phyloP scores from a whole-genome alignment of 257 asterid genomes.

The Plectranthus barbatus region DNA sequence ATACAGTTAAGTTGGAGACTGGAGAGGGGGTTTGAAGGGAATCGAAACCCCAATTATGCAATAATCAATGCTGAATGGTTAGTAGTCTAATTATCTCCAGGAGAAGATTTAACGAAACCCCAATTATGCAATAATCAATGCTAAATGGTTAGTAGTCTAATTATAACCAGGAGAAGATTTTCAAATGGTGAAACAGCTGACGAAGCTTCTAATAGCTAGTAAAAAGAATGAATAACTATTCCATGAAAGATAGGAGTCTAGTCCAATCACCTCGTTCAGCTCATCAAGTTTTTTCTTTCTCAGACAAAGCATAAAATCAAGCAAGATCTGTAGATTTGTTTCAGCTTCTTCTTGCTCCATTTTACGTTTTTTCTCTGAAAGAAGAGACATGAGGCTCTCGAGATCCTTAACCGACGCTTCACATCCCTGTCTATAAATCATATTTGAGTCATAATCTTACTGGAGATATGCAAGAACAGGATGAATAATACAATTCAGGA shows the following conservation, averaged over 20 bases:
- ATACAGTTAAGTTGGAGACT: background rate
- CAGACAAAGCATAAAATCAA: conserved; percentile 63
- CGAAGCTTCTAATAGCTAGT: background rate
- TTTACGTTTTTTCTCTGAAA: conserved; percentile 74
- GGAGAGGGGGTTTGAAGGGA: background rate
- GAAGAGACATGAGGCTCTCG: conserved; percentile 59
- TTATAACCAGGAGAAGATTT: background rate
- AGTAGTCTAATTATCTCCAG: background rate
- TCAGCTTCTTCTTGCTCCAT: conserved; percentile 97
- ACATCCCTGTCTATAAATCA: conserved; percentile 78
- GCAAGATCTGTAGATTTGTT: conserved; percentile 67
- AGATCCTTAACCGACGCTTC: conserved; percentile 75
- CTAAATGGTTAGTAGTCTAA: background rate
- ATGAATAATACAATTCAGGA: background rate
- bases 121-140: no score
- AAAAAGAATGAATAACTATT: background rate
- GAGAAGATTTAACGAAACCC: background rate
- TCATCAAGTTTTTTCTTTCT: conserved; percentile 75
- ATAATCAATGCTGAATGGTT: background rate
- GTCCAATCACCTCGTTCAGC: conserved; percentile 70
- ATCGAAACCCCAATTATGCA: no score
- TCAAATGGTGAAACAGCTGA: background rate
- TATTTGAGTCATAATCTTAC: conserved; percentile 26
- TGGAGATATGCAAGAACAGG: conserved; percentile 4
- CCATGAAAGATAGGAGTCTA: conserved; percentile 8